Base-by-base conservation (phyloP, 2,329 filamentous ascomycete species). In the Fusarium sp. region DNA sequence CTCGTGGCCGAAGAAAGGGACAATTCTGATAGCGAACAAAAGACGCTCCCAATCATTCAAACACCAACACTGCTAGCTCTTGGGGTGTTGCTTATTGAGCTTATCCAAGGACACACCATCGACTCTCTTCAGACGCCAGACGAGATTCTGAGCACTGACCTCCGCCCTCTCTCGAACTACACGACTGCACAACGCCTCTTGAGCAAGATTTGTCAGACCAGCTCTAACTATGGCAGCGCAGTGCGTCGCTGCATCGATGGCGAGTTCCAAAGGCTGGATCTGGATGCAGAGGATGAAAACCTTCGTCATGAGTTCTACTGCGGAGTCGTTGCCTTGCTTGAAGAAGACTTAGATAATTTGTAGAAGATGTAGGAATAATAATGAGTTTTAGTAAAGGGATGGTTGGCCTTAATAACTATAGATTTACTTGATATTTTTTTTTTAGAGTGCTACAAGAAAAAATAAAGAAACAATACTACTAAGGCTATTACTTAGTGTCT, bases 81-180 rank as follows among this genome's bases (percentile, higher is more conserved):
- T 6, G 60, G 54, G n/a, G 43, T 63, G 1, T 7, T 59, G 5
- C 43, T 63, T 4, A 59, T 59, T n/a, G 60, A 63, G 37, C 48
- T 63, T 10, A 36, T 54, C 3, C 41, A 40, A 5, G 60, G 54
- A 2, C 23, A 30, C 2, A 40, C 47, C 2, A 28, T 52, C 18
- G 50, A 52, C 8, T 40, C 36, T 7, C 15, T 52, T 5, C 16
- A 18, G 18, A 15, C 48, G 2, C 36, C 50, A n/a, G 18, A 30
- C 7, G 34, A 40, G 12, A n/a, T 39, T 3, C 13, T 12, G 6
- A 10, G 36, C 11, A 23, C 23, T 23, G 23, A 23, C 23, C 23
- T 23, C 23, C 23, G 11, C 15, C 30, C 46, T 23, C 12, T 52
- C 7, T 30, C 50, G 4, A 40, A 41, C 15, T 53, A 41, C 16